Evolutionary conservation across 1,284 basidiomycete genomes (phyloP).

Genomic region (Ustilago trichophora): DNA sequence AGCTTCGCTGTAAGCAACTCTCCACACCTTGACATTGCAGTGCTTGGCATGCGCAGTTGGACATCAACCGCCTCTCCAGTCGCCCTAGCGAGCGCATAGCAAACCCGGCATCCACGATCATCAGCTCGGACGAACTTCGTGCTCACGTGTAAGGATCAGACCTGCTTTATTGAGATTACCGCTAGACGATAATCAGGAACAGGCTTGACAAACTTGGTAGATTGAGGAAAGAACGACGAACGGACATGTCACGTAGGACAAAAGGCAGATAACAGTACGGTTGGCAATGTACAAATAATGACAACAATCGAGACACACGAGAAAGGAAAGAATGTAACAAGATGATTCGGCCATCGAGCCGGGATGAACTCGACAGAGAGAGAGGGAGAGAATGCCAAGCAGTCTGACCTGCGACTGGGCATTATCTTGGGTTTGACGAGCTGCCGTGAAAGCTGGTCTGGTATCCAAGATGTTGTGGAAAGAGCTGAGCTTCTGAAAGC

Average conservation of each 20-base stretch:
- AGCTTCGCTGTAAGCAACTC: not conserved
- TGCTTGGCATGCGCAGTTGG: no score
- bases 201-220: no score
- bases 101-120: no score
- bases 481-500: constrained; percentile 6
- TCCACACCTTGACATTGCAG: no score
- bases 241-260: not conserved
- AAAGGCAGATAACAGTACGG: not conserved
- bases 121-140: no score
- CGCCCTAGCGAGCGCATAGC: no score
- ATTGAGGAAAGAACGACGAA: no score
- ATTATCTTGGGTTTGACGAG: not conserved
- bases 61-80: no score
- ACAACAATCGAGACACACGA: not conserved
- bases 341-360: constrained; percentile 5
- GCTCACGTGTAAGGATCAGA: no score
- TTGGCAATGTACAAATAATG: constrained; percentile 14
- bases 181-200: no score
- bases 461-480: not conserved
- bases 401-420: constrained; percentile 23
- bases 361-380: not conserved
- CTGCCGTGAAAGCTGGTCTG: not conserved
- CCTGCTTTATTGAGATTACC: no score
- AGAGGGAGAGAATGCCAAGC: constrained; percentile 8
- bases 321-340: not conserved